Base-by-base conservation (phyloP, 2,329 filamentous ascomycete genomes). In the Alternaria brassicae region DNA sequence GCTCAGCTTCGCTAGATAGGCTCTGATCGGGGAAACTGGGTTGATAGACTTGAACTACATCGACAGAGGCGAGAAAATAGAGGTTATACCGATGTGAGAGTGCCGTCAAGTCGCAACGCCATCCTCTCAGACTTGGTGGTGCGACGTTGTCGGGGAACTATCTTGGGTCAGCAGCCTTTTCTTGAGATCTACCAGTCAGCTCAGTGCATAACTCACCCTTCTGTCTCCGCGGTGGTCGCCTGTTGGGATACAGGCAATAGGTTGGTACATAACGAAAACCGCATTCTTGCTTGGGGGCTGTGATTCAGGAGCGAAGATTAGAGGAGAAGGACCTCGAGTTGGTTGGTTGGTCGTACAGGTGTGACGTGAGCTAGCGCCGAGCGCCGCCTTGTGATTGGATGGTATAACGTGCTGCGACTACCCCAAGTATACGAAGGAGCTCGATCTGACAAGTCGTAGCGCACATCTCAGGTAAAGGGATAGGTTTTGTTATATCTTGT, bases 71-170 rank as follows among this genome's bases (percentile, higher is more conserved):
- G n/a, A 83, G 72, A 53, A 83, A 82, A 66, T 80, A 83, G n/a
- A 83, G 73, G 56, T 84, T 83, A 68, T 79, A 74, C 2, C 66
- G 62, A 49, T 80, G 77, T 15, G 82, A 83, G 12, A 84, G 71
- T 6, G 74, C 81, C 15, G 81, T 83, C 65, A 81, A 68, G 50
- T 81, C 80, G 63, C 79, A 80, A 47, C 80, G 72, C 79, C 79
- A 81, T 48, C 56, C 55, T 23, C 74, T 74, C 19, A 79, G 57
- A 15, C 44, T 19, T 23, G 72, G 72, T 30, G 42, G 52, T 9
- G 61, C 44, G 41, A 30, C 32, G 10, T 37, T 45, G 30, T 61
- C 36, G n/a, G 55, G 57, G 23, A 68, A 70, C 67, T 71, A 47
- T 8, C 2, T 4, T 7, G 8, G 36, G 23, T 66, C 23, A 69